Percentiles rank a stretch among this genome's conserved stretches.
Conservation (phyloP, 106 monocot genomes). For the Gastrodia elata region DNA sequence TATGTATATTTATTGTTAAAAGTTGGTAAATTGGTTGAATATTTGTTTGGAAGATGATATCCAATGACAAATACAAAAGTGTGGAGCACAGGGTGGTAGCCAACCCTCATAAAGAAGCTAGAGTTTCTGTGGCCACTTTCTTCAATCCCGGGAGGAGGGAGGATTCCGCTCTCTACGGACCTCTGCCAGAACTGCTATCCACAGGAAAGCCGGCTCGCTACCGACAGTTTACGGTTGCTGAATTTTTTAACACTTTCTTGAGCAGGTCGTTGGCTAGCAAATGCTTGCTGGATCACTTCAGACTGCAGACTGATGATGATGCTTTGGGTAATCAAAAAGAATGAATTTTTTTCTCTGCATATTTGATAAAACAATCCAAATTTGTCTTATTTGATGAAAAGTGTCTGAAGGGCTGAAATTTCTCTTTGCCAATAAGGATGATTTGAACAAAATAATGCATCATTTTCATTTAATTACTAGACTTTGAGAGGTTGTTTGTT, state of each 20-base stretch:
- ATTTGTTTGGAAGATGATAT: slow-evolving; percentile 12
- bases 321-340: too few relatives aligned
- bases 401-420: too few relatives aligned
- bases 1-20: too few relatives aligned
- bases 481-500: too few relatives aligned
- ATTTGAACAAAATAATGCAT: too few relatives aligned
- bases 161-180: slow-evolving; percentile 9
- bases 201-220: slow-evolving; percentile 15
- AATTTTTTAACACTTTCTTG: slow-evolving; percentile 49
- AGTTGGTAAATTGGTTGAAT: not conserved
- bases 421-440: too few relatives aligned
- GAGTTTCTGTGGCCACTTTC: slow-evolving; percentile 19
- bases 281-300: slow-evolving; percentile 11
- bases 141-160: not conserved
- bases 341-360: too few relatives aligned
- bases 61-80: slow-evolving; percentile 20
- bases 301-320: not conserved
- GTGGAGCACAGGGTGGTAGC: slow-evolving; percentile 23
- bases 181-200: slow-evolving; percentile 15
- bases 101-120: slow-evolving; percentile 9
- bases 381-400: too few relatives aligned
- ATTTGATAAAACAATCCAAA: too few relatives aligned
- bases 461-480: too few relatives aligned
- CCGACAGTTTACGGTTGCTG: slow-evolving; percentile 44
- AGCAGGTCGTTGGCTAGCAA: slow-evolving; percentile 28